A percentile compares a stretch with the other conserved stretches of the same genome.
Conservation (phyloP, 345 rosid genomes). For the Nasturtium officinale region DNA sequence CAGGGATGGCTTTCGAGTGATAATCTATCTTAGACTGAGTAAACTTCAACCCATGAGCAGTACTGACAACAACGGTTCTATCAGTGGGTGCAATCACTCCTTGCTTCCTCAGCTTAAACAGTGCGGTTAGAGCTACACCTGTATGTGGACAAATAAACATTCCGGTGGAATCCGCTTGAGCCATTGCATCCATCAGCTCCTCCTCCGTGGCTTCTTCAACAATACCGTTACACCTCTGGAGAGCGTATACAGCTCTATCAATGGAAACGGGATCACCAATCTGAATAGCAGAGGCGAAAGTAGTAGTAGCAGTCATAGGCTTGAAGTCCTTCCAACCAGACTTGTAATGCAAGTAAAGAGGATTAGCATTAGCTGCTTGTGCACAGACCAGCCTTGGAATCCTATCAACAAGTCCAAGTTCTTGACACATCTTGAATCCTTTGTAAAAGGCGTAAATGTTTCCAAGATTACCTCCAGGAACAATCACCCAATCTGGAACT, state of each 20-base stretch:
- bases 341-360: conserved; percentile 76
- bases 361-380: conserved; percentile 92
- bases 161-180: conserved; percentile 88
- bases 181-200: conserved; percentile 96
- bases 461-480: conserved; percentile 90
- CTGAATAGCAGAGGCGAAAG: conserved; percentile 94
- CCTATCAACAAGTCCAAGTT: conserved; percentile 79
- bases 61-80: conserved; percentile 83
- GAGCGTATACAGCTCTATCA: conserved; percentile 84
- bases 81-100: conserved; percentile 73
- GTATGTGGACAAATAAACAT: conserved; percentile 97
- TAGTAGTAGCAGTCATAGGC: conserved; percentile 66
- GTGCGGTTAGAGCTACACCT: conserved; percentile 83
- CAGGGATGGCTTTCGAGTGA: conserved; percentile 71
- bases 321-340: conserved; percentile 78
- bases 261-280: conserved; percentile 93
- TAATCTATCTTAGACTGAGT: conserved; percentile 83
- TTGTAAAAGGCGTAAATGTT: conserved; percentile 90
- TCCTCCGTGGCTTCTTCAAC: conserved; percentile 92
- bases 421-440: conserved; percentile 88
- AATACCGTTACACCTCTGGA: conserved; percentile 71
- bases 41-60: conserved; percentile 93
- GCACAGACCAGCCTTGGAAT: conserved; percentile 87
- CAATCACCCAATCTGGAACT: conserved; percentile 96
- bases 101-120: conserved; percentile 74